Evolutionary conservation across 1,284 basidiomycete species (phyloP), one percentile per base, ranked within the genome.

Genomic region (Exobasidium cylindrosporum): DNA sequence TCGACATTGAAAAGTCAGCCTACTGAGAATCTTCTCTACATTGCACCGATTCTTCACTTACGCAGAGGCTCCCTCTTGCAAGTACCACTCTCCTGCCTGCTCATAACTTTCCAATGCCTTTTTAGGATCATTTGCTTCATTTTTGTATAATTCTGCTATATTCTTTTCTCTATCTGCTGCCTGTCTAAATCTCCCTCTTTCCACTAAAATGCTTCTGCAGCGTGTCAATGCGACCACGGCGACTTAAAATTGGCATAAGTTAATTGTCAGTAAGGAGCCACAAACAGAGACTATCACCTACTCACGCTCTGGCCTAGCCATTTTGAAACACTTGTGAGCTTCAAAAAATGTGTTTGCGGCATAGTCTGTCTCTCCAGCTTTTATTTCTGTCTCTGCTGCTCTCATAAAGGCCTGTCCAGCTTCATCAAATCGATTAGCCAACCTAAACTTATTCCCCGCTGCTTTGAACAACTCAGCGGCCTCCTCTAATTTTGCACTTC

Each of bases 1-100:
- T n/a, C n/a, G n/a, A n/a, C 35, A 40, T 10, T 40, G 35, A 17
- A 40, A 40, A 40, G 35, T 23, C 11, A 23, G n/a, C 17, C 10
- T 24, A 29, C 49, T 24, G 21, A 52, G 43, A 14, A n/a, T 45
- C 14, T 14, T 14, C 43, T 45, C n/a, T n/a, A n/a, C n/a, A n/a
- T n/a, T n/a, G n/a, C n/a, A n/a, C n/a, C n/a, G n/a, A n/a, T 26
- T 21, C 5, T 4, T 23, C 21, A 85, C 90, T 81, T 81, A 96
- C 93, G 95, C 94, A 71, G 87, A 86, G 4, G 96, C 93, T 82
- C 97, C 94, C 82, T 98, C 96, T 78, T 95, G 91, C 35, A 89
- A 84, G 83, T 98, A 98, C 92, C 95, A 97, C 52, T 96, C 91
- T n/a, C 88, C 95, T 6, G 96, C 95, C 56, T 90, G 86, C 76